These are phyloP conservation scores for Lactarius quietus DNA, from an alignment of 768 basidiomycete species.

Conservation along the genomic window DNA sequence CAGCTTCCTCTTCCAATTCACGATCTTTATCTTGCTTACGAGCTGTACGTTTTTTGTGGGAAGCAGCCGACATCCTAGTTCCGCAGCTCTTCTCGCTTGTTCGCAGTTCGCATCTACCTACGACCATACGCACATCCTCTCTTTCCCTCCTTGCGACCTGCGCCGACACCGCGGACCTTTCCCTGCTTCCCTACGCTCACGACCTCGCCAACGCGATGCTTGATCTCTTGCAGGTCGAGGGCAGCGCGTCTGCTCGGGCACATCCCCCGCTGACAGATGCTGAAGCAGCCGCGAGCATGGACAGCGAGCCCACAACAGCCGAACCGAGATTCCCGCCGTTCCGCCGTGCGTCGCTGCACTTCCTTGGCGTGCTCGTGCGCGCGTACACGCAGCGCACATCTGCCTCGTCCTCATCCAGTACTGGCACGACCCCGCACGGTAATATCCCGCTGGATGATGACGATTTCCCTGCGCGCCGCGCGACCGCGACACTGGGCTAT, in stretches of 20 bases:
- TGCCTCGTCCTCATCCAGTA: not conserved
- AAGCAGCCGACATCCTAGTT: constrained; percentile 62
- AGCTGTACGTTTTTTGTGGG: constrained; percentile 2
- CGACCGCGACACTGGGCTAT: constrained; percentile 21
- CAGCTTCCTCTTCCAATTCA: not conserved
- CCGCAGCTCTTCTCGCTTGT: constrained; percentile 67
- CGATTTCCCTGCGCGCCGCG: constrained; percentile 22
- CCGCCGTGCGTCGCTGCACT: constrained; percentile 82
- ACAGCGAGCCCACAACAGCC: constrained; percentile 53
- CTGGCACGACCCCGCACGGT: constrained; percentile 30
- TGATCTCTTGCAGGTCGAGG: constrained; percentile 72
- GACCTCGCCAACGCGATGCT: constrained; percentile 67
- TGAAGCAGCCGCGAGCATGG: constrained; percentile 36
- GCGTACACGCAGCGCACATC: constrained; percentile 52
- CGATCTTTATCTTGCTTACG: constrained; percentile 21
- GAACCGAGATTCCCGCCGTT: constrained; percentile 73
- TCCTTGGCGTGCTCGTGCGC: constrained; percentile 68
- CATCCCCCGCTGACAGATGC: constrained; percentile 10
- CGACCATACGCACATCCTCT: constrained; percentile 65
- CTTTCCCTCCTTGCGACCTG: constrained; percentile 72
- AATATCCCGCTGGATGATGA: not conserved
- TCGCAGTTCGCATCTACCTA: constrained; percentile 58
- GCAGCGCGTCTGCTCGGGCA: constrained; percentile 32
- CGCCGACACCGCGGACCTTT: constrained; percentile 57
- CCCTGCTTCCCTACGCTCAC: constrained; percentile 57